These are phyloP conservation scores for Anthostomella pinea DNA, from an alignment of 2,329 filamentous ascomycete genomes.

Conservation along the genomic window DNA sequence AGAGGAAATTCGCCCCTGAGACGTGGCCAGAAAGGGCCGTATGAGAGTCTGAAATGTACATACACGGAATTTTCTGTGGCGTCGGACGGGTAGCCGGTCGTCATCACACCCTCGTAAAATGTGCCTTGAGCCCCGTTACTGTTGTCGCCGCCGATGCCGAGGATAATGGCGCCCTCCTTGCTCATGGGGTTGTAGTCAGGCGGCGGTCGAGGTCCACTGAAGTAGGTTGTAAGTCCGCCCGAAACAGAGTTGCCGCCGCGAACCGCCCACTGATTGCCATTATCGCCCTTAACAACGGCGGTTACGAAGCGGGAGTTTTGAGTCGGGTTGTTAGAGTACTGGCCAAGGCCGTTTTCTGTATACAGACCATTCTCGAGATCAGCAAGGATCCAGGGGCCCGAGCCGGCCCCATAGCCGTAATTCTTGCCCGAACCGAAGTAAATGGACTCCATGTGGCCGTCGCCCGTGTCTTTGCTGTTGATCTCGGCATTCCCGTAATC, in stretches of 20 bases:
- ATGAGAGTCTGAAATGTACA: too few relatives aligned
- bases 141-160: slow-evolving; percentile 66
- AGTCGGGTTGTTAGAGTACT: slow-evolving; percentile 51
- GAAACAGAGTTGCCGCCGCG: slow-evolving; percentile 54
- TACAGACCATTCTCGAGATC: slow-evolving; percentile 66
- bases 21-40: too few relatives aligned
- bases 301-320: slow-evolving; percentile 55
- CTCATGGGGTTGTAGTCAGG: slow-evolving; percentile 62
- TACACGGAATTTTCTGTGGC: slow-evolving; percentile 53
- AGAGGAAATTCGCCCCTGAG: too few relatives aligned
- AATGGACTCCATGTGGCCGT: slow-evolving; percentile 66
- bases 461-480: slow-evolving; percentile 50
- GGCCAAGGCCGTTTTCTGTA: slow-evolving; percentile 44
- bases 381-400: slow-evolving; percentile 65
- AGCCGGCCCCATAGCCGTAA: slow-evolving; percentile 56
- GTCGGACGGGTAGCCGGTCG: slow-evolving; percentile 57
- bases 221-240: slow-evolving; percentile 55
- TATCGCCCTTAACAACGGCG: slow-evolving; percentile 52
- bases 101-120: slow-evolving; percentile 64
- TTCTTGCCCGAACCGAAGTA: slow-evolving; percentile 55
- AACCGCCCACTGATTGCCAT: slow-evolving; percentile 57
- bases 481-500: slow-evolving; percentile 57
- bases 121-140: slow-evolving; percentile 57
- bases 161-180: slow-evolving; percentile 62
- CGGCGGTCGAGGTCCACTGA: slow-evolving; percentile 51